These are phyloP conservation scores for Zygosaccharomyces rouxii DNA, from an alignment of 805 yeast species.

Conservation along the genomic window DNA sequence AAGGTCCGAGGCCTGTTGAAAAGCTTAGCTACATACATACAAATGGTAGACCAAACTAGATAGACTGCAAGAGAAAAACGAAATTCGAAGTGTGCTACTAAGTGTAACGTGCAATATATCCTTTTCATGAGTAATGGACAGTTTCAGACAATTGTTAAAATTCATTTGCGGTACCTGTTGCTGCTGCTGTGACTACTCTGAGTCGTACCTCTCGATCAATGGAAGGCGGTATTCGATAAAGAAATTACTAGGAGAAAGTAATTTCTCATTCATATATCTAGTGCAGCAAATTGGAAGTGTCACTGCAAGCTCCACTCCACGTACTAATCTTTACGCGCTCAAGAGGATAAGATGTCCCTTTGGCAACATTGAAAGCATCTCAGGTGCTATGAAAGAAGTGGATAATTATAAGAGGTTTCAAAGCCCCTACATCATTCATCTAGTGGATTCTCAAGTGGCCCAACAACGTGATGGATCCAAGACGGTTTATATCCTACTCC, in stretches of 20 bases:
- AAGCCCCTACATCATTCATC: conserved; percentile 60
- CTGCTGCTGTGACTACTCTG: conserved; percentile 42
- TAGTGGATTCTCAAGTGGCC: conserved; percentile 65
- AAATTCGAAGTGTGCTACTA: neutral
- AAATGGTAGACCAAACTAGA: neutral
- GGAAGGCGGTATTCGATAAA: conserved; percentile 57
- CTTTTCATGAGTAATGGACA: conserved; percentile 6
- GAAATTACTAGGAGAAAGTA: conserved; percentile 84
- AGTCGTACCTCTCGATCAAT: conserved; percentile 49
- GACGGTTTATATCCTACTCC: conserved; percentile 73
- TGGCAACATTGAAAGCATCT: conserved; percentile 67
- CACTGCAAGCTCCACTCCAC: neutral
- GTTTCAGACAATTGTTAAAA: conserved; percentile 10
- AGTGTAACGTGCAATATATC: neutral
- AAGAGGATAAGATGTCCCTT: conserved; percentile 86
- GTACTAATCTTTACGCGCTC: conserved; percentile 54
- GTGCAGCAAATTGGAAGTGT: conserved; percentile 49
- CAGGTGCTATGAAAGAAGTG: conserved; percentile 71
- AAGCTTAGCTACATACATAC: neutral
- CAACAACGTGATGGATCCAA: conserved; percentile 77
- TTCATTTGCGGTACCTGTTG: conserved; percentile 29
- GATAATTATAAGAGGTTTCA: conserved; percentile 68
- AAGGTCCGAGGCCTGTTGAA: neutral
- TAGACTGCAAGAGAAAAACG: neutral
- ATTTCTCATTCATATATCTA: conserved; percentile 79